phyloP scores from a whole-genome alignment of 2,329 filamentous ascomycete genomes.

The Lomentospora prolificans region DNA sequence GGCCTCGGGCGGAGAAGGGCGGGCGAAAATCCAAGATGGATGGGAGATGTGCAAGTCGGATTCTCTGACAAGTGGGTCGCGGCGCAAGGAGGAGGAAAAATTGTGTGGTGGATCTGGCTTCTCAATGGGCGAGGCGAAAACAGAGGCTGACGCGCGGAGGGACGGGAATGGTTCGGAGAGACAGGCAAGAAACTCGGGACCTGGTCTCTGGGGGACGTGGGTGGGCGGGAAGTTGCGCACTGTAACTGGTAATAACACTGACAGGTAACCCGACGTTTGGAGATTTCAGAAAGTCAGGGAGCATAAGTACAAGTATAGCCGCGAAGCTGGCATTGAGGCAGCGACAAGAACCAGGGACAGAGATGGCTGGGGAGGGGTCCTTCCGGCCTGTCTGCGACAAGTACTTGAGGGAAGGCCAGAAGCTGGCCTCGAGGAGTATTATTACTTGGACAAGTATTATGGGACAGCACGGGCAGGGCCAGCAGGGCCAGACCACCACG shows the following conservation, averaged over 20 bases:
- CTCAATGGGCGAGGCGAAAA: not conserved
- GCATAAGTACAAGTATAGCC: not conserved
- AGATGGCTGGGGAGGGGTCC: not conserved
- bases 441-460: too few relatives aligned
- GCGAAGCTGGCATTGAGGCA: too few relatives aligned
- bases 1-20: conserved; percentile 7
- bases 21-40: conserved; percentile 3
- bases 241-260: too few relatives aligned
- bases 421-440: too few relatives aligned
- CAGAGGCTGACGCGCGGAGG: not conserved
- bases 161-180: not conserved
- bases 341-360: not conserved
- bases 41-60: not conserved
- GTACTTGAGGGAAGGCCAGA: too few relatives aligned
- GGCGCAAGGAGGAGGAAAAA: not conserved
- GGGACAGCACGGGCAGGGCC: too few relatives aligned
- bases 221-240: too few relatives aligned
- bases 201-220: not conserved
- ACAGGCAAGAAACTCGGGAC: not conserved
- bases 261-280: not conserved
- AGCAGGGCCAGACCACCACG: too few relatives aligned
- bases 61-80: conserved; percentile 1
- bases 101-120: conserved; percentile 1
- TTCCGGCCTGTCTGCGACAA: too few relatives aligned
- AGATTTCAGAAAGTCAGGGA: not conserved